phyloP scores from a whole-genome alignment of 148 eudicot genomes.

The Polygonum aviculare region DNA sequence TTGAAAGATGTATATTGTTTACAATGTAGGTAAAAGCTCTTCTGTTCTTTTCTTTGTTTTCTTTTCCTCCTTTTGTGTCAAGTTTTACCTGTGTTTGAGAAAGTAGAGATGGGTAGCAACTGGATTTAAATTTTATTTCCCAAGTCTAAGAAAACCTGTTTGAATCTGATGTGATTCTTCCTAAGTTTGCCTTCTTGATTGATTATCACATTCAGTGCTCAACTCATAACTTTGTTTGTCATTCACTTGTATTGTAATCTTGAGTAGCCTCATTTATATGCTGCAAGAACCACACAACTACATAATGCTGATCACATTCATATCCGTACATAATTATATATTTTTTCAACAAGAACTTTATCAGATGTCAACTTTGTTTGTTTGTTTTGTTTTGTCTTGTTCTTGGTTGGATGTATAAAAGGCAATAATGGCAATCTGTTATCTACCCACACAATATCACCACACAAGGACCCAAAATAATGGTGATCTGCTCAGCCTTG shows the following conservation, averaged over 20 bases:
- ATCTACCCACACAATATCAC: too few species aligned
- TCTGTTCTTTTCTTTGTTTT: neutral
- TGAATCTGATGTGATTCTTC: neutral
- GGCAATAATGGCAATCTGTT: too few species aligned
- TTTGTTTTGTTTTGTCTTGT: too few species aligned
- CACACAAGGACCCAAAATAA: too few species aligned
- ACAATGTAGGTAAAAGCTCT: conserved; percentile 1
- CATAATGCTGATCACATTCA: too few species aligned
- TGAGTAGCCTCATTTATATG: too few species aligned
- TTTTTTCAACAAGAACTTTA: too few species aligned
- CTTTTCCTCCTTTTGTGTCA: neutral
- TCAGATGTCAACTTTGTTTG: too few species aligned
- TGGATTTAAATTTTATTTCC: neutral
- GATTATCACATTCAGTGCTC: neutral
- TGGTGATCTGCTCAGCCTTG: too few species aligned
- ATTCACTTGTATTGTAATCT: neutral
- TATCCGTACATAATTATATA: too few species aligned
- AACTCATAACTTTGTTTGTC: neutral
- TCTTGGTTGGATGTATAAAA: too few species aligned
- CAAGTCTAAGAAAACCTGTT: conserved; percentile 5
- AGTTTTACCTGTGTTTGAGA: conserved; percentile 1
- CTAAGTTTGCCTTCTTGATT: neutral
- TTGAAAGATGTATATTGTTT: conserved; percentile 1
- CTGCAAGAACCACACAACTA: too few species aligned
- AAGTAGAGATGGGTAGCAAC: neutral